phyloP scores from a whole-genome alignment of 2,329 filamentous ascomycete genomes.

The Alternaria triticina region DNA sequence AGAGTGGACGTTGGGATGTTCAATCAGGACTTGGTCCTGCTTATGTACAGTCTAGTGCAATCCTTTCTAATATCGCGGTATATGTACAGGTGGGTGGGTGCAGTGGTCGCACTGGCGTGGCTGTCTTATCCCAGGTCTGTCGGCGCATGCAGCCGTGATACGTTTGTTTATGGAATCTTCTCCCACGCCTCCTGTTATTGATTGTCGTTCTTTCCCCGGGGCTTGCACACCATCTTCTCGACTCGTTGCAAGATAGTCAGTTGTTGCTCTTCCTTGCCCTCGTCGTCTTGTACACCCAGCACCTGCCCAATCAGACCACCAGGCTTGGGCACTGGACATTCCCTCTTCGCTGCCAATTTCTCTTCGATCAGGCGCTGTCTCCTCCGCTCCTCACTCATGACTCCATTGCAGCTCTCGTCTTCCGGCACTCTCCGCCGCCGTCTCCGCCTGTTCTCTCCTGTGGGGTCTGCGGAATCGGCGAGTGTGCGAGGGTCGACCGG shows the following conservation, averaged over 20 bases:
- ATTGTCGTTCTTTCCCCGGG: constrained; percentile 13
- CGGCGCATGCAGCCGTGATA: neutral
- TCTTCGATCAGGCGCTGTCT: constrained; percentile 24
- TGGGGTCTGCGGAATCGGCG: constrained; percentile 67
- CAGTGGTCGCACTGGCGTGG: neutral
- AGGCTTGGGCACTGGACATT: constrained; percentile 94
- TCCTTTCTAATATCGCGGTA: neutral
- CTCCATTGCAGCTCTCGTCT: constrained; percentile 29
- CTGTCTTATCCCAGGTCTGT: neutral
- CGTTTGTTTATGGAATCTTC: neutral
- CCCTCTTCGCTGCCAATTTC: constrained; percentile 57
- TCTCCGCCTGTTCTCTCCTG: constrained; percentile 39
- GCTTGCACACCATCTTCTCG: constrained; percentile 17
- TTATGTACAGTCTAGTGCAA: constrained; percentile 6
- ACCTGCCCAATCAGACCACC: constrained; percentile 77
- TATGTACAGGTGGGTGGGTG: constrained; percentile 1
- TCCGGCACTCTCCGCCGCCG: constrained; percentile 50
- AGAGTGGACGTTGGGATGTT: neutral
- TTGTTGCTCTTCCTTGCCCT: constrained; percentile 19
- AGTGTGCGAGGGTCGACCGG: constrained; percentile 77
- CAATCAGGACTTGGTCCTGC: neutral
- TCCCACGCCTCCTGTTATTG: constrained; percentile 10
- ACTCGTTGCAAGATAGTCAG: constrained; percentile 14
- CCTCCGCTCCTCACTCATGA: constrained; percentile 28
- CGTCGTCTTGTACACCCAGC: constrained; percentile 65